Base-by-base conservation (phyloP, 2,329 filamentous ascomycete species). In the Penicillium sp. region DNA sequence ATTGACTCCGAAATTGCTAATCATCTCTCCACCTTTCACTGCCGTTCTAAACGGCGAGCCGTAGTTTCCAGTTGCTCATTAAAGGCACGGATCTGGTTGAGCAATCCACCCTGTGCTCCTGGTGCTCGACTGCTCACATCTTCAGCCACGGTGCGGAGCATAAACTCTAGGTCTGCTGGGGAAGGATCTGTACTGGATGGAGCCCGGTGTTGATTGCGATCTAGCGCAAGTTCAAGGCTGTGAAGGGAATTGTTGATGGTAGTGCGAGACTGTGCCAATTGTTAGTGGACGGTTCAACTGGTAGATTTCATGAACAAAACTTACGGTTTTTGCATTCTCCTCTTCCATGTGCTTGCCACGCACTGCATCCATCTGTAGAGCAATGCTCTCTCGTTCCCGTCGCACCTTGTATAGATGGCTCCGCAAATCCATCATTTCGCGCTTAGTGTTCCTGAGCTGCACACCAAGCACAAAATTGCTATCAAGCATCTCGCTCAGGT, bases 401-500 rank as follows among this genome's bases (percentile, higher is more conserved):
- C 81, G 76, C n/a, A 82, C 58, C 20, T 72, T 72, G 31, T 82
- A 70, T 47, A 82, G 74, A 33, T 79, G 75, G 41, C 72, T 75
- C 26, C 81, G 75, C 49, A 82, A 58, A 31, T 75, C 70, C 58
- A 69, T 70, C 68, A 76, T 78, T 63, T 74, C 77, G 58, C 70
- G 76, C 66, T 74, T 78, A 58, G 73, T 75, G 59, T 66, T 72
- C 54, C 75, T 78, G 44, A 80, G 62, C 53, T 79, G 76, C 48
- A 75, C 70, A 25, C 75, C 74, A 23, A 81, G 73, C 2, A 74
- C 69, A 54, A 75, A 78, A 44, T 81, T 77, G 51, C 79, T 77
- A 55, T 83, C 79, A 3, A 82, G 74, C 22, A 80, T 75, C 59
- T 81, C 79, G 55, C 80, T 81, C 26, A 83, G 67, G 42, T 80